Evolutionary conservation across 2,329 filamentous ascomycete species (phyloP), one percentile per base, ranked within the genome.

Genomic region (Penicillium sp.): DNA sequence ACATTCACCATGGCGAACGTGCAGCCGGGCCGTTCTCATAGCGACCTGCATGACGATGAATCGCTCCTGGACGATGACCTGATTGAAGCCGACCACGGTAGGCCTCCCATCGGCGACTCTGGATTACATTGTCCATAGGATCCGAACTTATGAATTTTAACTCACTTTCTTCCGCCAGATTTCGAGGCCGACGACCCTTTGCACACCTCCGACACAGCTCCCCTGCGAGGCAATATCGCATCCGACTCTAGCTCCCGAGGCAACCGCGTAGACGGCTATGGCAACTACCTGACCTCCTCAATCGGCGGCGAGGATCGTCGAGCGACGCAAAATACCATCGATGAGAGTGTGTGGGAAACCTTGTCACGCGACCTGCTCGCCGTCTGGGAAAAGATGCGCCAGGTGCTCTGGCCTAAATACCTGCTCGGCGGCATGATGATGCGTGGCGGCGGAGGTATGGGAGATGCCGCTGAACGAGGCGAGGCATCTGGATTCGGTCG

Each of bases 301-400:
- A 96, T 99, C 72, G 89, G 89, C 2, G 95, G 95, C 66, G 94
- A 98, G 77, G 95, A 99, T 80, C 90, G 95, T 55, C 86, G 89
- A 63, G 93, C 95, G 16, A 86, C 92, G 7, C 87, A 89, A 66
- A 96, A 96, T 79, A 99, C 95, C 47, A 96, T 99, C 75, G 95
- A 99, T 77, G 95, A 99, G 79, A 89, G 88, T 1, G 95, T 99
- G 41, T 99, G 95, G 95, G 91, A 94, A 44, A 99, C 95, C n/a
- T 82, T 99, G 60, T 91, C 90, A 54, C 89, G 95, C 66, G 95
- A 99, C 76, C 80, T 99, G 65, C 79, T 94, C 7, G 95, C 92
- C 27, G 92, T 98, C 37, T 98, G 95, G 94, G 90, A 91, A 79
- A 99, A 99, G 83, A 92, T 99, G 88, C 89, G 91, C 76, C 94